Evolutionary conservation across 2,329 filamentous ascomycete genomes (phyloP), one percentile per base, ranked within the genome.

Genomic region (Xylaria sp.): DNA sequence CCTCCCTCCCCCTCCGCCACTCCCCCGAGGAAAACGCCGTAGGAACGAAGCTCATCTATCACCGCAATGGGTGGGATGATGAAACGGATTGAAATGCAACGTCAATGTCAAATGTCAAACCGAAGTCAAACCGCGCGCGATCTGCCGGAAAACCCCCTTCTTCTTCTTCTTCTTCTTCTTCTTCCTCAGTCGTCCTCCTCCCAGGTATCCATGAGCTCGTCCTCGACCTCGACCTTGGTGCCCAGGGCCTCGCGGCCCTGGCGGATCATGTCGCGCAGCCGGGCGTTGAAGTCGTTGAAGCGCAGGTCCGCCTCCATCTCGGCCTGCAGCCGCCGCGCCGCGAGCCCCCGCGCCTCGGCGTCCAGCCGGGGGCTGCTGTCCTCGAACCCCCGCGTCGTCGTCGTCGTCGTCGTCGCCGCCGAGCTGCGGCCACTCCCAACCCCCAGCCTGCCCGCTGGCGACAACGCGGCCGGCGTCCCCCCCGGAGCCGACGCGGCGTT

Each of bases 181-280:
- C n/a, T n/a, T n/a, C 5, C 29, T 34, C 29, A 34, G 5, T 34
- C 29, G 16, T 34, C 29, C 29, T 34, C 29, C 29, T 34, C 29
- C 29, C 29, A 34, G 29, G 29, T 34, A 54, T 49, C 51, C 48
- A 41, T 40, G 41, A 17, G 47, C 37, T 45, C 54, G 4, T 24
- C 56, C 38, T 84, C 80, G 40, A 91, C 79, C 66, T 90, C 86
- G 45, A 90, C 77, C 39, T 78, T 88, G 18, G 89, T 89, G 2
- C 88, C 92, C 17, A 99, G 74, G 1, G 94, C 94, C 71, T 94
- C 89, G 63, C 88, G 88, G 0, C 92, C 94, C 72, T 97, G 88
- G 1, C 87, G 81, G 50, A 99, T 95, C 89, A 99, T 91, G 29
- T 87, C 89, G 67, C 89, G 84, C 44, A 97, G 76, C 63, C 89